phyloP scores from a whole-genome alignment of 2,329 filamentous ascomycete genomes.

The Botrytis cinerea region DNA sequence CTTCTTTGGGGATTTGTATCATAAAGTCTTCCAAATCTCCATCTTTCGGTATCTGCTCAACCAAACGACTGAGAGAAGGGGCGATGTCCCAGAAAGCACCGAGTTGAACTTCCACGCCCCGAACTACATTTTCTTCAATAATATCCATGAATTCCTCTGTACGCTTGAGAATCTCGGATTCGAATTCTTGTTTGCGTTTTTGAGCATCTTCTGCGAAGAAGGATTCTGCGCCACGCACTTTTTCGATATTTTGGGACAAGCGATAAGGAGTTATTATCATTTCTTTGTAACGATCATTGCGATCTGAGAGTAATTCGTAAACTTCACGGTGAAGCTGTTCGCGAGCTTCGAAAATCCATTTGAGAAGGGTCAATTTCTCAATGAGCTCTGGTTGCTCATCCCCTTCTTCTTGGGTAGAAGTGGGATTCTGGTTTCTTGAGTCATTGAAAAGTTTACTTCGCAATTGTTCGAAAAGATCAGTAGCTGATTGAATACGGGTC shows the following conservation, averaged over 20 bases:
- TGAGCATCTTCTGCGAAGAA: conserved; percentile 82
- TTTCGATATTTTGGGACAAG: conserved; percentile 73
- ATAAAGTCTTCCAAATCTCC: conserved; percentile 56
- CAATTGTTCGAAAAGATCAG: conserved; percentile 75
- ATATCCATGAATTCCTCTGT: conserved; percentile 75
- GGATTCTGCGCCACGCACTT: conserved; percentile 72
- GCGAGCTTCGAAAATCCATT: conserved; percentile 96
- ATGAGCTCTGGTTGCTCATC: conserved; percentile 92
- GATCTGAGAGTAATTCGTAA: conserved; percentile 80
- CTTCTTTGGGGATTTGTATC: conserved; percentile 74
- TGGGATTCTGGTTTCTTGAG: conserved; percentile 63
- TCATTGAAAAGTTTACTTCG: conserved; percentile 72
- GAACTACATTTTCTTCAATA: conserved; percentile 80
- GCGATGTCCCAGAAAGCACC: conserved; percentile 98
- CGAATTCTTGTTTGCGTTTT: conserved; percentile 70
- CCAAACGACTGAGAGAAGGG: conserved; percentile 73
- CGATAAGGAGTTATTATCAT: conserved; percentile 82
- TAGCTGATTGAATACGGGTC: conserved; percentile 71
- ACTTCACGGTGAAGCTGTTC: conserved; percentile 83
- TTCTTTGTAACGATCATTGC: conserved; percentile 82
- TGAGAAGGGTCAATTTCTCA: conserved; percentile 90
- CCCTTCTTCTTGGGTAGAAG: conserved; percentile 89
- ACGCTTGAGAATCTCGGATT: conserved; percentile 70
- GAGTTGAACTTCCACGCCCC: conserved; percentile 87
- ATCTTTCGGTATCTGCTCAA: conserved; percentile 75